Conservation (phyloP, 805 yeast species). For the Isabelozyma heimii region DNA sequence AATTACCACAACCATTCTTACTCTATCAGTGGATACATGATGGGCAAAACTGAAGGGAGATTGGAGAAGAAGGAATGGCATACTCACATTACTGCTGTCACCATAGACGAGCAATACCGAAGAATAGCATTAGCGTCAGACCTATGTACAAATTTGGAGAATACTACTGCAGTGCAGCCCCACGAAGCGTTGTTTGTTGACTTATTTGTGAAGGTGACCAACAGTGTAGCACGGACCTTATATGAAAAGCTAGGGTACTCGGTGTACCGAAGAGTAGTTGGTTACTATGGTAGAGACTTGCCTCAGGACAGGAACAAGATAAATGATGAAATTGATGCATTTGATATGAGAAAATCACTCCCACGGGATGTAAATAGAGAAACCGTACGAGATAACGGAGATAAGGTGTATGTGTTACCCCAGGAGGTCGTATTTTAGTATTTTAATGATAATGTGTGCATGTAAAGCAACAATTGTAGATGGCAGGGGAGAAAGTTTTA, state of each 20-base stretch:
- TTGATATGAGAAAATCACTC: slow-evolving; percentile 74
- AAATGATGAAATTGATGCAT: slow-evolving; percentile 79
- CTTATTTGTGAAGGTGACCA: slow-evolving; percentile 86
- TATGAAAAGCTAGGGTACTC: slow-evolving; percentile 86
- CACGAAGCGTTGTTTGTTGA: slow-evolving; percentile 84
- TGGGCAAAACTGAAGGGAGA: slow-evolving; percentile 94
- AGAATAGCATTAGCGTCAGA: slow-evolving; percentile 83
- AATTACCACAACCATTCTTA: slow-evolving; percentile 9
- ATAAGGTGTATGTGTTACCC: slow-evolving; percentile 58
- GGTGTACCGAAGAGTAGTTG: slow-evolving; percentile 82
- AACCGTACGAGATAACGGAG: slow-evolving; percentile 61
- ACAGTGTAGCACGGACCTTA: slow-evolving; percentile 71
- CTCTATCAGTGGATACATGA: slow-evolving; percentile 69
- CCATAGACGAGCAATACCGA: slow-evolving; percentile 78
- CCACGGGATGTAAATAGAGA: slow-evolving; percentile 52
- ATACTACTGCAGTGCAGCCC: slow-evolving; percentile 67
- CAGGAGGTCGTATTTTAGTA: slow-evolving; percentile 54
- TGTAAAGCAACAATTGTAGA: too few species aligned
- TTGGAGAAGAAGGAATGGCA: slow-evolving; percentile 77
- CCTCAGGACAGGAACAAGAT: slow-evolving; percentile 46
- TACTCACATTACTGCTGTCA: slow-evolving; percentile 94
- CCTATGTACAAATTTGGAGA: slow-evolving; percentile 70
- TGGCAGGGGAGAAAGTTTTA: too few species aligned
- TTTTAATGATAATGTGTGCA: too few species aligned
- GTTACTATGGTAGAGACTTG: slow-evolving; percentile 68